These are phyloP conservation scores for Trichoderma atroviride DNA, from an alignment of 2,329 filamentous ascomycete species.

Conservation along the genomic window DNA sequence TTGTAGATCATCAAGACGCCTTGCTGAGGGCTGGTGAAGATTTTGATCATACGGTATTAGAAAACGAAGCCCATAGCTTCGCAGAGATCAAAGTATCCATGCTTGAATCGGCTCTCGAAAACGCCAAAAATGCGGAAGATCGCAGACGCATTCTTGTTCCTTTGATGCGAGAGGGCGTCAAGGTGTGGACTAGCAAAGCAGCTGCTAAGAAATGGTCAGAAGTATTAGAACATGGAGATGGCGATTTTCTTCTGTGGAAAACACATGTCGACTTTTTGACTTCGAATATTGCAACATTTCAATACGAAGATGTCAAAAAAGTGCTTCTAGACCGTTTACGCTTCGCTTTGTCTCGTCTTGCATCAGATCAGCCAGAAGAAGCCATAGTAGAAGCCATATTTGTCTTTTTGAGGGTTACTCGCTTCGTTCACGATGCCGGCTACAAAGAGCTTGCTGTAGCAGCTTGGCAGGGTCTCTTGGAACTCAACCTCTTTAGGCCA, in stretches of 20 bases:
- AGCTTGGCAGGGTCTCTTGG: conserved; percentile 81
- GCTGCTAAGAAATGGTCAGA: conserved; percentile 67
- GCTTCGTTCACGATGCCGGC: conserved; percentile 74
- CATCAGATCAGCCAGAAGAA: not conserved
- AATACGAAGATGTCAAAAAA: conserved; percentile 65
- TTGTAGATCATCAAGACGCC: conserved; percentile 77
- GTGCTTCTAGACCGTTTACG: conserved; percentile 59
- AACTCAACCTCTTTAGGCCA: conserved; percentile 68
- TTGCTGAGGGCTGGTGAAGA: conserved; percentile 58
- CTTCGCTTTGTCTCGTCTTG: conserved; percentile 26
- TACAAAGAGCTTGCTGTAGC: conserved; percentile 76
- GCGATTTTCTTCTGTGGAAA: conserved; percentile 67
- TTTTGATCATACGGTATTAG: conserved; percentile 50
- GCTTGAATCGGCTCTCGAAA: conserved; percentile 73
- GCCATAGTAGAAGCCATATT: conserved; percentile 55
- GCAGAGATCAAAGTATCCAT: conserved; percentile 80
- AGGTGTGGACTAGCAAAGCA: conserved; percentile 69
- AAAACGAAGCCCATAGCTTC: conserved; percentile 67
- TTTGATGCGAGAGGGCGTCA: conserved; percentile 73
- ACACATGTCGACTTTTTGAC: conserved; percentile 74
- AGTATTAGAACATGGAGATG: conserved; percentile 34
- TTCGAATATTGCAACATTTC: conserved; percentile 66
- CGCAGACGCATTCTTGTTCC: conserved; percentile 66
- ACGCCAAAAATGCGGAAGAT: conserved; percentile 50
- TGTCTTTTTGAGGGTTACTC: conserved; percentile 72